phyloP scores from a whole-genome alignment of 768 basidiomycete genomes.

The Suillus alpinus region DNA sequence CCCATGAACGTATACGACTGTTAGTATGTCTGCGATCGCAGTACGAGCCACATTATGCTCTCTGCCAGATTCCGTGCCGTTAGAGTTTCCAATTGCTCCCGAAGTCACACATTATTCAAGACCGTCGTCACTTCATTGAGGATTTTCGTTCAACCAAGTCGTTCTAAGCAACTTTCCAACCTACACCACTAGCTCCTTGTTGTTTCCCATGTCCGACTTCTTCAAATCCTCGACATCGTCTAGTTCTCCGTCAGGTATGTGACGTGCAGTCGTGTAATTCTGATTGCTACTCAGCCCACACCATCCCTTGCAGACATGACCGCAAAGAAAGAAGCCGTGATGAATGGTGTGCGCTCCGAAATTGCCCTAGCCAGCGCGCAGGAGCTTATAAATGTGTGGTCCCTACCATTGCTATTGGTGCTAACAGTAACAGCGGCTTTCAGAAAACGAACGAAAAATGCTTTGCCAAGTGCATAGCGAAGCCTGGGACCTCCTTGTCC shows the following conservation, averaged over 20 bases:
- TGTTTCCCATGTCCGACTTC: constrained; percentile 50
- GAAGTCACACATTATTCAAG: background rate
- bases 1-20: constrained; percentile 50
- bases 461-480: constrained; percentile 72
- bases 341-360: constrained; percentile 67
- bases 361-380: constrained; percentile 74
- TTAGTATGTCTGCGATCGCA: background rate
- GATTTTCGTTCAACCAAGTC: background rate
- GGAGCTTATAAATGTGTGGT: constrained; percentile 69
- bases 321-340: constrained; percentile 43
- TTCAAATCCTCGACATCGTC: constrained; percentile 41
- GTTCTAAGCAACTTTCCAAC: background rate
- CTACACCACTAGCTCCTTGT: background rate
- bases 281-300: background rate
- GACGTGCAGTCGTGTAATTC: background rate
- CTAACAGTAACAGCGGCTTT: background rate
- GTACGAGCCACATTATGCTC: background rate
- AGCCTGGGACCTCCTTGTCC: constrained; percentile 68
- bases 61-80: background rate
- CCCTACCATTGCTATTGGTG: background rate
- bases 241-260: constrained; percentile 25
- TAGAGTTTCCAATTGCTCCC: background rate
- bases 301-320: constrained; percentile 29
- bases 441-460: constrained; percentile 83
- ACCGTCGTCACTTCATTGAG: background rate